phyloP scores from a whole-genome alignment of 1,284 basidiomycete species.

The Rhodotorula sp. region DNA sequence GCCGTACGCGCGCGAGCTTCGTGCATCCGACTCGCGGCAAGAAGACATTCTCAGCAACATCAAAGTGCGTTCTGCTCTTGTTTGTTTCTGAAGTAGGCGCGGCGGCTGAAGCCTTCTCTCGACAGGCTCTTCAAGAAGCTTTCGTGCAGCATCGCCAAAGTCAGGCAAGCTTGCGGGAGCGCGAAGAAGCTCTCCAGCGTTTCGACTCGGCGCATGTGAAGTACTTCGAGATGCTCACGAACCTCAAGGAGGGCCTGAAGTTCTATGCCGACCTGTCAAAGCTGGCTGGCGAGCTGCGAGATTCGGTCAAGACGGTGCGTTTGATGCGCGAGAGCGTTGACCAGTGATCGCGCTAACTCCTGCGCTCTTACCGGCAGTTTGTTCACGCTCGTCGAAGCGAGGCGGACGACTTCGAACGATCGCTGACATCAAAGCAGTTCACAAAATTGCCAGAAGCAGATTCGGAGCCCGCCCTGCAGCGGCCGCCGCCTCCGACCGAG shows the following conservation, averaged over 20 bases:
- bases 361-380: too few relatives aligned
- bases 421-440: too few relatives aligned
- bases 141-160: too few relatives aligned
- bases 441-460: too few relatives aligned
- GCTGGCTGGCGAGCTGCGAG: conserved; percentile 10
- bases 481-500: too few relatives aligned
- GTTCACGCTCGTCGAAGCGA: too few relatives aligned
- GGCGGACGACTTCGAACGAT: too few relatives aligned
- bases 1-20: conserved; percentile 1
- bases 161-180: neutral
- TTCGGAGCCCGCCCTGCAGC: too few relatives aligned
- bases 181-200: neutral
- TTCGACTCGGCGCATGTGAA: neutral
- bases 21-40: neutral
- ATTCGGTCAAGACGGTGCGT: conserved; percentile 11
- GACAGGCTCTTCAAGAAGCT: neutral
- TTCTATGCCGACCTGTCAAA: conserved; percentile 17
- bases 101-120: neutral
- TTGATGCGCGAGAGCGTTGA: too few relatives aligned
- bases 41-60: conserved; percentile 9
- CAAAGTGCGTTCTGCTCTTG: conserved; percentile 2
- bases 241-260: conserved; percentile 15
- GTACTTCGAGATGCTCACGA: conserved; percentile 15
- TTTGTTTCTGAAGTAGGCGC: neutral
- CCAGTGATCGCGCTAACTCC: too few relatives aligned